Conservation (phyloP, 305 asterid genomes). For the Fraxinus latifolia region DNA sequence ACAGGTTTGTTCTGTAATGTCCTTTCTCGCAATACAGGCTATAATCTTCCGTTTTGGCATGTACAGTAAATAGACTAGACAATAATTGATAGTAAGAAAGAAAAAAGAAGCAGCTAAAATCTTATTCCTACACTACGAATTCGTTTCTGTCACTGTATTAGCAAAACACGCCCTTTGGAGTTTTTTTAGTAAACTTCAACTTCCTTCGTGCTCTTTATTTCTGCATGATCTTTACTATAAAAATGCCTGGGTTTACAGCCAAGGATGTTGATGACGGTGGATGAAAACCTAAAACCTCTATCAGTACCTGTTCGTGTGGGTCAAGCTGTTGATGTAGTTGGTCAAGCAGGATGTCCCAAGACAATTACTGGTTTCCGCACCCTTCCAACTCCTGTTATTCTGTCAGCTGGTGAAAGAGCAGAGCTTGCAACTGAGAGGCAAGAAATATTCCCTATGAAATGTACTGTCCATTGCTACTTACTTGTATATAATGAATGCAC, state of each 20-base stretch:
- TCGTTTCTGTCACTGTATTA: background rate
- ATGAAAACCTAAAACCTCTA: slow-evolving; percentile 79
- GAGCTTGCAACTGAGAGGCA: slow-evolving; percentile 96
- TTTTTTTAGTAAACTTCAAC: background rate
- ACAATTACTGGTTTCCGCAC: slow-evolving; percentile 95
- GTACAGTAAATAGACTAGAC: background rate
- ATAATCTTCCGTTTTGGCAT: background rate
- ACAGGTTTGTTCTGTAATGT: slow-evolving; percentile 49
- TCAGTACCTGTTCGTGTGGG: slow-evolving; percentile 96
- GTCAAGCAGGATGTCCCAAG: slow-evolving; percentile 97
- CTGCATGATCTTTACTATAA: background rate
- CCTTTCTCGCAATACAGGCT: background rate
- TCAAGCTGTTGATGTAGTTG: slow-evolving; percentile 93
- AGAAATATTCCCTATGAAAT: slow-evolving; percentile 3
- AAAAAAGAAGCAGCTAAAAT: background rate
- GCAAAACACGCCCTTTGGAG: background rate
- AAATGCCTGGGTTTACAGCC: slow-evolving; percentile 46
- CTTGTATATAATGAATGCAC: background rate
- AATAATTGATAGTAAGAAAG: background rate
- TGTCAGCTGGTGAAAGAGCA: slow-evolving; percentile 93
- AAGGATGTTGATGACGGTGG: slow-evolving; percentile 87
- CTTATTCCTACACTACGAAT: background rate
- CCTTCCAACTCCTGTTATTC: slow-evolving; percentile 84
- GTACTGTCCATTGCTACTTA: background rate
- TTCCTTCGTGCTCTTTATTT: background rate